Percentiles rank a stretch among this genome's conserved stretches.
Conservation (phyloP, 768 basidiomycete genomes). For the Russula brevipes region DNA sequence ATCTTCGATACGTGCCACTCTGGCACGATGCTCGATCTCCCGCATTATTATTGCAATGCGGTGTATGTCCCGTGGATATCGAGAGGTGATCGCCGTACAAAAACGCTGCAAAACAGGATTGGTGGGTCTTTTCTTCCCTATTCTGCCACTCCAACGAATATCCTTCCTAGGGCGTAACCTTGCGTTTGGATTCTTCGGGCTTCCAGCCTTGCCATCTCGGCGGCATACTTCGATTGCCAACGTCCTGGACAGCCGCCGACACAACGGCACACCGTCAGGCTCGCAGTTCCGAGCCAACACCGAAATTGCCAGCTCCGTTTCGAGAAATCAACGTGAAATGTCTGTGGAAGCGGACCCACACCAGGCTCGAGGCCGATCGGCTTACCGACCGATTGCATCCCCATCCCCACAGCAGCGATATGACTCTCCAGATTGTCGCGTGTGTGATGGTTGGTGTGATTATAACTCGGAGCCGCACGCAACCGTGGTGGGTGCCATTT, state of each 20-base stretch:
- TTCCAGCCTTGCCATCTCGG: background rate
- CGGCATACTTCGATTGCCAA: background rate
- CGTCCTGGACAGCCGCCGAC: background rate
- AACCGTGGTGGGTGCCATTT: constrained; percentile 1
- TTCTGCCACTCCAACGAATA: background rate
- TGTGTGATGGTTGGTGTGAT: constrained; percentile 26
- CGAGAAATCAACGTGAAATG: background rate
- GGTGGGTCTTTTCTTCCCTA: constrained; percentile 5
- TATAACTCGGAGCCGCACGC: background rate
- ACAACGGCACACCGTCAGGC: background rate
- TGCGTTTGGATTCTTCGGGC: background rate
- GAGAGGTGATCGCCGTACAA: constrained; percentile 24
- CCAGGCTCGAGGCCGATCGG: background rate
- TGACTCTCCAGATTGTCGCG: constrained; percentile 18
- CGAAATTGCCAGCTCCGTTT: background rate
- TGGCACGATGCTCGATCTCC: constrained; percentile 28
- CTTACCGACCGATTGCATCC: background rate
- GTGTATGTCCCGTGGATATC: constrained; percentile 27
- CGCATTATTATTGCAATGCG: constrained; percentile 27
- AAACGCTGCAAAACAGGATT: constrained; percentile 16
- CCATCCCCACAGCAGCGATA: background rate
- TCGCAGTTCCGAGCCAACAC: constrained; percentile 2
- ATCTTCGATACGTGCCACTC: constrained; percentile 29
- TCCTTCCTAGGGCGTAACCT: background rate
- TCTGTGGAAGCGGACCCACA: background rate